Conservation (phyloP, 345 rosid species). For the Sisymbrium altissimum region DNA sequence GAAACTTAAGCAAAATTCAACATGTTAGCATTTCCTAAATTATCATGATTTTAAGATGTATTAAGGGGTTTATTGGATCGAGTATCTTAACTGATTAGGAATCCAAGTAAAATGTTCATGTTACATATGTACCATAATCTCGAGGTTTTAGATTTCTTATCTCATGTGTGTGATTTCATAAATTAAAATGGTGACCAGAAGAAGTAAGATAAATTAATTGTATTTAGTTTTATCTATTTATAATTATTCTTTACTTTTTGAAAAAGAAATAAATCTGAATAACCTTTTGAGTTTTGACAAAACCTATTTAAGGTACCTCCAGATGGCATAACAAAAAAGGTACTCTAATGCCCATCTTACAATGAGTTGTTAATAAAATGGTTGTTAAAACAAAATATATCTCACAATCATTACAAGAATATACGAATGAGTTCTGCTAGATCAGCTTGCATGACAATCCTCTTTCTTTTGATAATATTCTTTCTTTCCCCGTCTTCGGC, state of each 20-base stretch:
- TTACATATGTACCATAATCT: no score
- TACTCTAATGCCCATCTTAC: background rate
- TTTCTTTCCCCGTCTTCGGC: constrained; percentile 46
- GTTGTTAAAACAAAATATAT: no score
- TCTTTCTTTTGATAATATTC: constrained; percentile 37
- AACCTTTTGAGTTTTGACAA: no score
- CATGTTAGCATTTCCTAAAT: background rate
- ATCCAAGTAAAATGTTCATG: background rate
- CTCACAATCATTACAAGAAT: background rate
- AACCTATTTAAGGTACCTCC: no score
- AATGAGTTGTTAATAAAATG: no score
- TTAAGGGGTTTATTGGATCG: background rate
- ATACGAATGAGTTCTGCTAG: constrained; percentile 34
- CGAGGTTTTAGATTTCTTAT: no score
- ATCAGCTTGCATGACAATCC: constrained; percentile 28
- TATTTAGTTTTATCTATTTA: background rate
- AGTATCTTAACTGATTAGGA: background rate
- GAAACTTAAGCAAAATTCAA: background rate
- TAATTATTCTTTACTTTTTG: background rate
- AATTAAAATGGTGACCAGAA: no score
- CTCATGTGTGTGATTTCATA: no score
- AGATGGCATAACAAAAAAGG: no score
- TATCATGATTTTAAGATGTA: background rate
- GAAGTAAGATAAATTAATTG: no score
- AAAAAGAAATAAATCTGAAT: background rate